Conservation (phyloP, 2,329 filamentous ascomycete genomes). For the Pseudocercospora vitis region DNA sequence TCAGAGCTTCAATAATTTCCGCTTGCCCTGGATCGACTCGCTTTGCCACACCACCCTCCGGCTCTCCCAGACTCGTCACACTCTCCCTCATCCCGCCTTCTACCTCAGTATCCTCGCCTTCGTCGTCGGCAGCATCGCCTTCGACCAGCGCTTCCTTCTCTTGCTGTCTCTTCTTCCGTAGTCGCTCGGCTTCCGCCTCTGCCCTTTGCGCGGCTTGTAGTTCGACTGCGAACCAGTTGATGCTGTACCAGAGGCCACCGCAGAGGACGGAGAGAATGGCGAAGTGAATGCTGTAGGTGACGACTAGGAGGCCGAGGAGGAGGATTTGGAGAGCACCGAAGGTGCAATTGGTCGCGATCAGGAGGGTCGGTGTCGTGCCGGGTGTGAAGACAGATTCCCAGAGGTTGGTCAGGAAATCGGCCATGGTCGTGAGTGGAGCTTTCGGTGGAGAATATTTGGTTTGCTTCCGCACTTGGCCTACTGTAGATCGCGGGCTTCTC, state of each 20-base stretch:
- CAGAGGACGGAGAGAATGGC: constrained; percentile 75
- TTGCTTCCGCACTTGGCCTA: too few species aligned
- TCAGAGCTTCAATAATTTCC: constrained; percentile 1
- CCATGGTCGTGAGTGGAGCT: constrained; percentile 32
- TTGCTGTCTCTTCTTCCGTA: constrained; percentile 41
- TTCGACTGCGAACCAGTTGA: constrained; percentile 93
- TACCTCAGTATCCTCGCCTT: constrained; percentile 52
- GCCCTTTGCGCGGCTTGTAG: constrained; percentile 50
- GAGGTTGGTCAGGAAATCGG: constrained; percentile 67
- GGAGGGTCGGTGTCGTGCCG: constrained; percentile 81
- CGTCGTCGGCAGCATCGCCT: constrained; percentile 52
- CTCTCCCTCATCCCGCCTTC: constrained; percentile 27
- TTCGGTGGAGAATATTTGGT: background rate
- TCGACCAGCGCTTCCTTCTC: constrained; percentile 37
- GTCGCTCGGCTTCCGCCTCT: constrained; percentile 52
- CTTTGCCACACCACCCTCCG: constrained; percentile 10
- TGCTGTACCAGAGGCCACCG: constrained; percentile 82
- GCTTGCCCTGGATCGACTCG: constrained; percentile 13
- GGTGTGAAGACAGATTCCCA: constrained; percentile 94
- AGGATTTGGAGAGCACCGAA: constrained; percentile 83
- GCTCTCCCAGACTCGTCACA: constrained; percentile 18
- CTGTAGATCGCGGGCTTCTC: too few species aligned
- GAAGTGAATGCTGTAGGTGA: constrained; percentile 88
- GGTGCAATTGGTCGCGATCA: constrained; percentile 84
- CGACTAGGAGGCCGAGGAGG: constrained; percentile 71